A percentile compares a stretch with the other conserved stretches of the same genome.
phyloP scores from a whole-genome alignment of 2,329 filamentous ascomycete species.

The Dendrostoma leiphaemia region DNA sequence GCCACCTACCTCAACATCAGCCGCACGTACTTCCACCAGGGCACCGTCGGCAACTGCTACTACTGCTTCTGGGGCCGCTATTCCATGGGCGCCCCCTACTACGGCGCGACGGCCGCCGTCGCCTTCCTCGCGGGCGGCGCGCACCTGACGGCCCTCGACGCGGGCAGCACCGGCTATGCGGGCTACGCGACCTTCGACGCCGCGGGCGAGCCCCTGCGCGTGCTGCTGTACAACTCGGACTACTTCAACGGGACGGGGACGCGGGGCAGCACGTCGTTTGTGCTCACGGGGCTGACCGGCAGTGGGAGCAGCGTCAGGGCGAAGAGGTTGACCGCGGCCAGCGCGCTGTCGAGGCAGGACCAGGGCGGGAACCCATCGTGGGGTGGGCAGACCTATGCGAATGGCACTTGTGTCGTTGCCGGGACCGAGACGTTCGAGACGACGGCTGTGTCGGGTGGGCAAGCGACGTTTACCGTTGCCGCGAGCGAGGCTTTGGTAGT shows the following conservation, averaged over 20 bases:
- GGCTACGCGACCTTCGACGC: conserved; percentile 45
- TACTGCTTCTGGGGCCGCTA: conserved; percentile 49
- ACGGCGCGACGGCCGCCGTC: conserved; percentile 47
- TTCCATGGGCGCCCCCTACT: conserved; percentile 50
- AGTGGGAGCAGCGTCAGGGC: conserved; percentile 34
- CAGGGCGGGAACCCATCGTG: conserved; percentile 39
- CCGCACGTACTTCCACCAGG: conserved; percentile 49
- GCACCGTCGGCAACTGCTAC: conserved; percentile 50
- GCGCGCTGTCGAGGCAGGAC: conserved; percentile 42
- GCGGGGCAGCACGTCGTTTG: conserved; percentile 37
- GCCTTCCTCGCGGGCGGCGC: conserved; percentile 42
- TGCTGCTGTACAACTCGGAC: conserved; percentile 46
- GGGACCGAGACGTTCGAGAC: conserved; percentile 40
- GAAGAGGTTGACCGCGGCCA: conserved; percentile 43
- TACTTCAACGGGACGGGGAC: conserved; percentile 35
- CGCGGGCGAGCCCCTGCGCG: conserved; percentile 32
- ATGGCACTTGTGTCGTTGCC: conserved; percentile 42
- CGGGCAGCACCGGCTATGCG: conserved; percentile 39
- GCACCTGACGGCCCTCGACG: conserved; percentile 45
- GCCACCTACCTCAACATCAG: conserved; percentile 35
- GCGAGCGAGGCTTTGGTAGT: conserved; percentile 49
- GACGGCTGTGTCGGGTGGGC: conserved; percentile 30
- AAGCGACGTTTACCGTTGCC: conserved; percentile 37
- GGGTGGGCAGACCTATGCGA: conserved; percentile 44
- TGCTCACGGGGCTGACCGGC: conserved; percentile 39